Percentiles rank a stretch among this genome's conserved stretches.
Conservation (phyloP, 306 rosid genomes). For the Fragaria iinumae region DNA sequence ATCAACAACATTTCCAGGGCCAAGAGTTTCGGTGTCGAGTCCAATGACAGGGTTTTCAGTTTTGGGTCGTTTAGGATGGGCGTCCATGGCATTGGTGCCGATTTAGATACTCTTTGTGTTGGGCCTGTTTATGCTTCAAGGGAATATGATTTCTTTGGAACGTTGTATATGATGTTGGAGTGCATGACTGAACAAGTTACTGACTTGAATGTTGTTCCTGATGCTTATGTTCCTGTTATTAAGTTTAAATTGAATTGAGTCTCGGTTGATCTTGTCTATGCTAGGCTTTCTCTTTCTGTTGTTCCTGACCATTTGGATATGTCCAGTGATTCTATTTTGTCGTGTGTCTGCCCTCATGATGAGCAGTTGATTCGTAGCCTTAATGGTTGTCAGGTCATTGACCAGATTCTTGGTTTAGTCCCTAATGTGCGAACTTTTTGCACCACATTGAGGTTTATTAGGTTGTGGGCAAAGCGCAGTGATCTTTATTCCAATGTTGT, state of each 20-base stretch:
- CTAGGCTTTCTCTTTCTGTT: constrained; percentile 77
- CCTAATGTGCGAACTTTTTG: constrained; percentile 90
- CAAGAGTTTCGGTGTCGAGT: constrained; percentile 83
- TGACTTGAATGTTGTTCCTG: constrained; percentile 83
- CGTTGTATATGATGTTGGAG: constrained; percentile 61
- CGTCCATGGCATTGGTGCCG: constrained; percentile 97
- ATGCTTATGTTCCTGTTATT: constrained; percentile 81
- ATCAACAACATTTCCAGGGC: constrained; percentile 73
- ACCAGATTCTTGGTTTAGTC: constrained; percentile 80
- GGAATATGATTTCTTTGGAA: constrained; percentile 91
- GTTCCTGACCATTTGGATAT: constrained; percentile 84
- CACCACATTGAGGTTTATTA: constrained; percentile 71
- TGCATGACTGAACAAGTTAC: constrained; percentile 76
- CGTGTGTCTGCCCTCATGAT: constrained; percentile 46
- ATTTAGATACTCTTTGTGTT: constrained; percentile 93
- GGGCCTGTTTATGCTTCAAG: constrained; percentile 92
- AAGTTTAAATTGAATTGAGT: constrained; percentile 71
- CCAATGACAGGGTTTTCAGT: constrained; percentile 92
- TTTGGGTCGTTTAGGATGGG: constrained; percentile 90
- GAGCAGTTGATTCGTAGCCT: constrained; percentile 94
- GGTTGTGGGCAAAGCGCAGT: neutral
- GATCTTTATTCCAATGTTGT: constrained; percentile 41
- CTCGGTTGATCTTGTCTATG: constrained; percentile 88
- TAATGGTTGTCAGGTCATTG: constrained; percentile 91
- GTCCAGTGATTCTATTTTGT: constrained; percentile 76